phyloP scores from a whole-genome alignment of 2,329 filamentous ascomycete species.

The Ceratocystis papillata region DNA sequence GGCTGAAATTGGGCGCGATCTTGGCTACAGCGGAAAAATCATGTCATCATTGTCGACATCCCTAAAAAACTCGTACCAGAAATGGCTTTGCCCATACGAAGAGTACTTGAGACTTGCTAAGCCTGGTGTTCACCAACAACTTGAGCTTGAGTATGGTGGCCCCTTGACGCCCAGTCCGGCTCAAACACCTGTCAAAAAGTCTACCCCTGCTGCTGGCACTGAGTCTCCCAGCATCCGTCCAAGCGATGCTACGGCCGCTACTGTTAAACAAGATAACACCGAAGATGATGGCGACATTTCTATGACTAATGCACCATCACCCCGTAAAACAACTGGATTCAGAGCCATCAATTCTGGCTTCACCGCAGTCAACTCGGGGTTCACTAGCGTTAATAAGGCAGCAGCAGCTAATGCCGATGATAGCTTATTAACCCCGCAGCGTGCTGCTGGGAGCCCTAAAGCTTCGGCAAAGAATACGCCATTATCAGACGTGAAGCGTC shows the following conservation, averaged over 20 bases:
- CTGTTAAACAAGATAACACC: constrained; percentile 36
- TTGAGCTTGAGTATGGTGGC: constrained; percentile 86
- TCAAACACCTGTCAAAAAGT: constrained; percentile 60
- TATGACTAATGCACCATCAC: constrained; percentile 38
- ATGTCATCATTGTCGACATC: constrained; percentile 98
- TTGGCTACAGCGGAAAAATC: constrained; percentile 98
- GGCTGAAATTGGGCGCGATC: constrained; percentile 92
- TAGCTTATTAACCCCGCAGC: constrained; percentile 28
- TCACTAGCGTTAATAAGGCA: constrained; percentile 52
- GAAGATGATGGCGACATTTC: constrained; percentile 40
- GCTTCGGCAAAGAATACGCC: constrained; percentile 54
- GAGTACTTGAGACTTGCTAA: constrained; percentile 86
- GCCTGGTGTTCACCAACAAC: constrained; percentile 88
- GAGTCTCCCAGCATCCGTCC: constrained; percentile 57
- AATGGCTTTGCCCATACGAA: constrained; percentile 94
- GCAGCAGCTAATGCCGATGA: constrained; percentile 13
- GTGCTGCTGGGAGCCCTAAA: constrained; percentile 51
- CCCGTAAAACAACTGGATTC: constrained; percentile 44
- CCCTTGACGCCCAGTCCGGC: constrained; percentile 68
- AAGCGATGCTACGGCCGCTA: constrained; percentile 43
- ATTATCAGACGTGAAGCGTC: constrained; percentile 58
- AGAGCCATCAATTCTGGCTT: constrained; percentile 52
- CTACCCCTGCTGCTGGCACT: constrained; percentile 42
- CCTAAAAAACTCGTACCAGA: constrained; percentile 93
- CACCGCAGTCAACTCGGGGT: constrained; percentile 61